Evolutionary conservation across 345 rosid species (phyloP), one percentile per base, ranked within the genome.

Genomic region (Populus nigra): DNA sequence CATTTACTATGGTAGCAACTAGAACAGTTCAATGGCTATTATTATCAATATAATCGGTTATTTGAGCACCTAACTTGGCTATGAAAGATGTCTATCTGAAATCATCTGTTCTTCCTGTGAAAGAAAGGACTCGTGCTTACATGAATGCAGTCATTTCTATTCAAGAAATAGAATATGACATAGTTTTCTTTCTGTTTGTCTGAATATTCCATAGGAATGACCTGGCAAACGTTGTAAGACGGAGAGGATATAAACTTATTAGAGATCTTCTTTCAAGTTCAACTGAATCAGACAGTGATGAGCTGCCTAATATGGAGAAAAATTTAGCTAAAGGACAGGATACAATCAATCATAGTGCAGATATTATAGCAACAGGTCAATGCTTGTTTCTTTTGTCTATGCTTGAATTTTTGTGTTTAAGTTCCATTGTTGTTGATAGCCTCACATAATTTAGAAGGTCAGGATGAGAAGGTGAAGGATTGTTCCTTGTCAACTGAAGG

Each of bases 161-260:
- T 72, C 27, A 13, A 20, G 35, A 2, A 38, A 35, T 75, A 41
- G 69, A 68, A 35, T 63, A 63, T 27, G 49, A 61, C 22, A 45
- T 65, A 23, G 23, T 76, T 55, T 22, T 11, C 38, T 70, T 74
- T 68, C 7, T 63, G 41, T 27, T 77, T 80, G 43, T 50, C 33
- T 38, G 23, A 82, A 80, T 80, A 5, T 80, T 70, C 35, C 65
- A 38, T 82, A 96, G 99, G 89, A 89, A 66, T 84, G 96, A 96
- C 82, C 94, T 96, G 85, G 98, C 97, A 36, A 80, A 93, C 81
- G 71, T 96, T 83, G 92, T 93, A 50, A 84, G 98, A 83, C 79
- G 99, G 78, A 92, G 99, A 80, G 99, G 99, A 55, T 91, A 92
- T 75, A 96, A 89, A 85, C 73, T 86, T 69, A 76, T 93, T 22